These are phyloP conservation scores for Apiospora malaysiana DNA, from an alignment of 2,329 filamentous ascomycete species.

Conservation along the genomic window DNA sequence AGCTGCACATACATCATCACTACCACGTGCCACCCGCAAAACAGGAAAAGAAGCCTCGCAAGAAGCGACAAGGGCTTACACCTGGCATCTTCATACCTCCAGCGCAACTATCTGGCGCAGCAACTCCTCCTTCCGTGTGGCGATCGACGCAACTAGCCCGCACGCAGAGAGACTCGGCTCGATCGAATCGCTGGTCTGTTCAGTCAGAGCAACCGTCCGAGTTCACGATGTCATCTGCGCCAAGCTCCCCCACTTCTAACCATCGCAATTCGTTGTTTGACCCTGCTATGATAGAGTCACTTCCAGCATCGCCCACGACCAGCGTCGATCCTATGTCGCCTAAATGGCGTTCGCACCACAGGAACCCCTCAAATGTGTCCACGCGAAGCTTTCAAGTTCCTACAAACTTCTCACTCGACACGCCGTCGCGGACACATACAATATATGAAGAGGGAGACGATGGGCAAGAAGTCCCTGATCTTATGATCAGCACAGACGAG, in stretches of 20 bases:
- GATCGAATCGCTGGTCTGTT: conserved; percentile 67
- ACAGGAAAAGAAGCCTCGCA: conserved; percentile 69
- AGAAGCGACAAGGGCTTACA: conserved; percentile 71
- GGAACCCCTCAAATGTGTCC: conserved; percentile 62
- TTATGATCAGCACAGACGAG: conserved; percentile 42
- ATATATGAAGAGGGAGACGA: conserved; percentile 40
- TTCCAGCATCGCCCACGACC: conserved; percentile 83
- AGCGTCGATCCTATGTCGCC: conserved; percentile 72
- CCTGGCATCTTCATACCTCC: conserved; percentile 66
- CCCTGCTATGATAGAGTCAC: conserved; percentile 67
- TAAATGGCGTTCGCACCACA: conserved; percentile 59
- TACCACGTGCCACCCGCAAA: conserved; percentile 76
- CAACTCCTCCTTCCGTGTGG: conserved; percentile 48
- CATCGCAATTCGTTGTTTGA: conserved; percentile 82
- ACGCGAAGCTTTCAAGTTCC: conserved; percentile 52
- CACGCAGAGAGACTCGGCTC: conserved; percentile 52
- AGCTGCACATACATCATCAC: conserved; percentile 93
- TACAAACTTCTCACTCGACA: conserved; percentile 33
- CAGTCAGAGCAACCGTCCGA: conserved; percentile 67
- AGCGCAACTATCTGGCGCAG: conserved; percentile 43
- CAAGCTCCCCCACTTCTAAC: conserved; percentile 81
- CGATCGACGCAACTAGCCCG: conserved; percentile 48
- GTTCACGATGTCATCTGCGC: conserved; percentile 73
- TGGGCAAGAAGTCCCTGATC: conserved; percentile 39
- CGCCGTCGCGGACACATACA: conserved; percentile 31